phyloP scores from a whole-genome alignment of 352 stramenopile genomes.

The Phytopythium litorale region DNA sequence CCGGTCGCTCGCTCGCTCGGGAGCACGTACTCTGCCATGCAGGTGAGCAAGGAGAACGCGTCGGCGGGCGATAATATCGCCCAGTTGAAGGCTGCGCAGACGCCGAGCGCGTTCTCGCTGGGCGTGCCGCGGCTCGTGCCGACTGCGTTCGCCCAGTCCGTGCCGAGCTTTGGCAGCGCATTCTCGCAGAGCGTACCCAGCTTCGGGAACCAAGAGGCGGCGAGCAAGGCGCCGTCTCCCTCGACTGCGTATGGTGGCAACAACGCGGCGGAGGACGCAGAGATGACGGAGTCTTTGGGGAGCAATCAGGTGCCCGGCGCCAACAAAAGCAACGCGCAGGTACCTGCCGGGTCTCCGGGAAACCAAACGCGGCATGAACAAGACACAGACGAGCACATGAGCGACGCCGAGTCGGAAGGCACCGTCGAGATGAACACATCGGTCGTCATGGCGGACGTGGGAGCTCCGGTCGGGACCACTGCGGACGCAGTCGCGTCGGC shows the following conservation, averaged over 20 bases:
- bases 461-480: background rate
- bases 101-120: conserved; percentile 1
- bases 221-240: background rate
- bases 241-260: background rate
- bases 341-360: background rate
- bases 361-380: conserved; percentile 14
- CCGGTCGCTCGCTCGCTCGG: background rate
- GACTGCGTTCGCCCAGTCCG: background rate
- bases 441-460: conserved; percentile 16
- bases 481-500: conserved; percentile 2
- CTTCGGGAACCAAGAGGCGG: background rate
- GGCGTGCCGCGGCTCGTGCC: background rate
- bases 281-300: background rate
- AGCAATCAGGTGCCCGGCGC: background rate
- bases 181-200: conserved; percentile 5
- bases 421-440: conserved; percentile 42
- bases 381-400: conserved; percentile 45
- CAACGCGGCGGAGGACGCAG: conserved; percentile 3
- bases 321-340: background rate
- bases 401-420: conserved; percentile 30
- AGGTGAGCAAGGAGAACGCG: background rate
- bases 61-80: background rate
- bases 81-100: background rate
- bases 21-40: background rate
- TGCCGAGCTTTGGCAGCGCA: background rate